Base-by-base conservation (phyloP, 2,329 filamentous ascomycete genomes). In the Ramularia collo-cygni region DNA sequence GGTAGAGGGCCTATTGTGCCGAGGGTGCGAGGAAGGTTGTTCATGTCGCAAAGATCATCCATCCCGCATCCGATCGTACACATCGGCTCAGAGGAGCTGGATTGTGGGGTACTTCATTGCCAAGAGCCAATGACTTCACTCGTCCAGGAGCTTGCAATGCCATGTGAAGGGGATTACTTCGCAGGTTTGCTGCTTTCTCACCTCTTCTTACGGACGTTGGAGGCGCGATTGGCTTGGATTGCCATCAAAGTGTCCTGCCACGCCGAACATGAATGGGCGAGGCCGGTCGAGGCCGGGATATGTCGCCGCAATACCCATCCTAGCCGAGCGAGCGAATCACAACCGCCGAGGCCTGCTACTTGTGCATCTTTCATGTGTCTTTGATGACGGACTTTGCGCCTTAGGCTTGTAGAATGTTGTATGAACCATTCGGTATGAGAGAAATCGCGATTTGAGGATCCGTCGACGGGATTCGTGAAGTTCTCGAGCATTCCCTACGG, bases 251-350 rank as follows among this genome's bases (percentile, higher is more conserved):
- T 28, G 43, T n/a, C n/a, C n/a, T n/a, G 21, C 37, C 35, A 30
- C 35, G 33, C 29, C 30, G 32, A 36, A 31, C 17, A 29, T 32
- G 26, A 24, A 30, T 18, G 21, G 19, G 43, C 15, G 21, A 34
- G 17, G 30, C 19, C 33, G 12, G 10, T 19, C 21, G 12, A 21
- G 17, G 14, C 18, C 33, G 33, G 18, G 12, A 15, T 10, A 35
- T 24, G 33, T 35, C 21, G 33, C 46, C 46, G 46, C 37, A 41
- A 31, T 35, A 31, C 32, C 46, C 46, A 43, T 31, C 28, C 15
- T 45, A 40, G 29, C 45, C 45, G 37, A 15, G 24, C 29, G 21
- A 34, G 28, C 38, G 29, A 47, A 28, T 42, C 28, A 44, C 24
- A 44, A 28, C 35, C 38, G 14, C 29, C 17, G 29, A n/a, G n/a